These are phyloP conservation scores for Aegle marmelos DNA, from an alignment of 345 rosid species.

Conservation along the genomic window DNA sequence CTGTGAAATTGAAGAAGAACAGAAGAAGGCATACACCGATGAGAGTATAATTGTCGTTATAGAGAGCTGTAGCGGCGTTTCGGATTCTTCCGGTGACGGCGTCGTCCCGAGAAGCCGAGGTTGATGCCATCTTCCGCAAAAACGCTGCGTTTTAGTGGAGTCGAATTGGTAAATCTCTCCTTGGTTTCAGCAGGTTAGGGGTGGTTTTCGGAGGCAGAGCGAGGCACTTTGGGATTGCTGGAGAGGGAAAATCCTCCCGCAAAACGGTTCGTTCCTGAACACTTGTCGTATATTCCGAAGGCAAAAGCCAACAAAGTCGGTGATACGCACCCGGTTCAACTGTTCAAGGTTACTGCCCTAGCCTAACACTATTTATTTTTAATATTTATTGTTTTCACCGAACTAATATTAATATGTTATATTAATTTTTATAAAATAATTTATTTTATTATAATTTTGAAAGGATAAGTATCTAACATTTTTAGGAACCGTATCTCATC, in stretches of 20 bases:
- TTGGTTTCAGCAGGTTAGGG: background rate
- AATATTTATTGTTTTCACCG: too few species aligned
- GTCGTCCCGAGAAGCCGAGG: constrained; percentile 37
- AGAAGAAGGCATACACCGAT: constrained; percentile 40
- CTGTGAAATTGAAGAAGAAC: background rate
- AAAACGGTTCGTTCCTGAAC: background rate
- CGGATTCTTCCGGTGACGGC: constrained; percentile 47
- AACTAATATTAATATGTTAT: too few species aligned
- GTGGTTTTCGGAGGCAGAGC: background rate
- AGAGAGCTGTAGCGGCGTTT: constrained; percentile 45
- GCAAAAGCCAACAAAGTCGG: too few species aligned
- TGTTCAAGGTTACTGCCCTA: too few species aligned
- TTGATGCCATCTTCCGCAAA: constrained; percentile 35
- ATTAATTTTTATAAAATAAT: too few species aligned
- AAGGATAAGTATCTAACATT: too few species aligned
- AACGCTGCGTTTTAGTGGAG: background rate
- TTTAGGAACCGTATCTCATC: too few species aligned
- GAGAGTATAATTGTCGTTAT: constrained; percentile 49
- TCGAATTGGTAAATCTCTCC: background rate
- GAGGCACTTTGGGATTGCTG: too few species aligned
- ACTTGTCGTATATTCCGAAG: too few species aligned
- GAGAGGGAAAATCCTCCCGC: background rate
- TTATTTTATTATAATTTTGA: too few species aligned
- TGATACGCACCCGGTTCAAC: too few species aligned
- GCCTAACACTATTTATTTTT: too few species aligned